Percentiles rank a stretch among this genome's conserved stretches.
These are phyloP conservation scores for Lantana camara DNA, from an alignment of 257 asterid genomes.

Conservation along the genomic window DNA sequence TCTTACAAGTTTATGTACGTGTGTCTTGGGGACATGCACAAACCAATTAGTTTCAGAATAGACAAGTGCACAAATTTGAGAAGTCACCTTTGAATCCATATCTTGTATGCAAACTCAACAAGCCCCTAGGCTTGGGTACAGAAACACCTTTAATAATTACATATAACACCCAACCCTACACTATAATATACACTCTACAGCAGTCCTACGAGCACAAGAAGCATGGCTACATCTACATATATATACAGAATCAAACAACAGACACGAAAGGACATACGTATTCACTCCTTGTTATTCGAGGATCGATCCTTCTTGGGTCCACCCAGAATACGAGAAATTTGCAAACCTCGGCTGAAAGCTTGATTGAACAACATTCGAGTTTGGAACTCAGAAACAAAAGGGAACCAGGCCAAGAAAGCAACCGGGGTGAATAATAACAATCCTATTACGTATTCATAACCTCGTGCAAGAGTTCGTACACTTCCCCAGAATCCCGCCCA, in stretches of 20 bases:
- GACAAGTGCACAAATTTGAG: too few relatives aligned
- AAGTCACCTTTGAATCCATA: too few relatives aligned
- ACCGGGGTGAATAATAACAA: constrained; percentile 81
- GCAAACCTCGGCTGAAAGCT: constrained; percentile 97
- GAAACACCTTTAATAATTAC: background rate
- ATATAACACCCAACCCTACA: constrained; percentile 20
- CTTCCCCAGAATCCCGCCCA: constrained; percentile 73
- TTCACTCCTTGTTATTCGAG: constrained; percentile 66
- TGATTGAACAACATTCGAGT: constrained; percentile 96
- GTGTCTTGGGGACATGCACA: too few relatives aligned
- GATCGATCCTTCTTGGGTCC: constrained; percentile 94
- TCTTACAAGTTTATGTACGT: too few relatives aligned
- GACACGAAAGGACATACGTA: background rate
- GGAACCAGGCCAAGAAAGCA: constrained; percentile 98
- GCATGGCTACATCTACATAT: constrained; percentile 10
- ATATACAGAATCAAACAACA: background rate
- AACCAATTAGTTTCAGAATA: too few relatives aligned
- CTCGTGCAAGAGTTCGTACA: constrained; percentile 77
- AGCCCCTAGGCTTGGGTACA: too few relatives aligned
- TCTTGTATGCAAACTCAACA: too few relatives aligned
- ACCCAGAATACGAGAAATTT: constrained; percentile 96
- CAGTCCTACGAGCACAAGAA: background rate
- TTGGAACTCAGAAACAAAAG: constrained; percentile 96
- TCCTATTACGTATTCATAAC: constrained; percentile 82
- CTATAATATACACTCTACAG: background rate